Evolutionary conservation across 2,329 filamentous ascomycete genomes (phyloP).

Genomic region (Colletotrichum brevisporum): DNA sequence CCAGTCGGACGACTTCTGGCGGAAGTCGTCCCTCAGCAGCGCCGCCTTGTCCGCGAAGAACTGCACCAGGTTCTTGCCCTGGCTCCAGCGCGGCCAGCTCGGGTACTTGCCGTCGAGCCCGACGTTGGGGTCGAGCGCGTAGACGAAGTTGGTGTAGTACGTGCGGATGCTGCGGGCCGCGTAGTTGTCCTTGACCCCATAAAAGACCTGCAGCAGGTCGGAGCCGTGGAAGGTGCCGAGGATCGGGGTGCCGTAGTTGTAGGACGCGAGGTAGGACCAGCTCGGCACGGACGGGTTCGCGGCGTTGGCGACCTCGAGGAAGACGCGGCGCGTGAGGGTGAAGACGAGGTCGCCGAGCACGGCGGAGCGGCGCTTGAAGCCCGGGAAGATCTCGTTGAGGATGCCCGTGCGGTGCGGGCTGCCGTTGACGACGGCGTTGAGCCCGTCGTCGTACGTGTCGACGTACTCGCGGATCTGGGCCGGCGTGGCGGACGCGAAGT

Average conservation of each 20-base stretch:
- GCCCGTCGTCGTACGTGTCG: constrained; percentile 65
- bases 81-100: constrained; percentile 61
- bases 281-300: constrained; percentile 69
- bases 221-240: constrained; percentile 83
- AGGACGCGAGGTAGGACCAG: constrained; percentile 84
- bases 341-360: constrained; percentile 76
- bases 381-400: constrained; percentile 73
- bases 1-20: constrained; percentile 47
- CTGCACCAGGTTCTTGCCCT: constrained; percentile 64
- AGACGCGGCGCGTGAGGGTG: constrained; percentile 53
- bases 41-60: constrained; percentile 54
- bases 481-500: constrained; percentile 45
- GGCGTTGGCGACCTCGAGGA: constrained; percentile 59
- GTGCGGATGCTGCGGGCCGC: constrained; percentile 54
- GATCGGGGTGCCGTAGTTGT: constrained; percentile 78
- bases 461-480: constrained; percentile 64
- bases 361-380: constrained; percentile 75
- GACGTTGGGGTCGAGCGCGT: constrained; percentile 79
- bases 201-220: constrained; percentile 78
- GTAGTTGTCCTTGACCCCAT: constrained; percentile 52
- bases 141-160: constrained; percentile 82
- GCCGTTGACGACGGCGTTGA: constrained; percentile 65
- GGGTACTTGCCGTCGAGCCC: constrained; percentile 55
- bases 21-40: constrained; percentile 56
- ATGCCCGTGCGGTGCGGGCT: constrained; percentile 72